Base-by-base conservation (phyloP, 306 rosid genomes). In the Coriaria nepalensis region DNA sequence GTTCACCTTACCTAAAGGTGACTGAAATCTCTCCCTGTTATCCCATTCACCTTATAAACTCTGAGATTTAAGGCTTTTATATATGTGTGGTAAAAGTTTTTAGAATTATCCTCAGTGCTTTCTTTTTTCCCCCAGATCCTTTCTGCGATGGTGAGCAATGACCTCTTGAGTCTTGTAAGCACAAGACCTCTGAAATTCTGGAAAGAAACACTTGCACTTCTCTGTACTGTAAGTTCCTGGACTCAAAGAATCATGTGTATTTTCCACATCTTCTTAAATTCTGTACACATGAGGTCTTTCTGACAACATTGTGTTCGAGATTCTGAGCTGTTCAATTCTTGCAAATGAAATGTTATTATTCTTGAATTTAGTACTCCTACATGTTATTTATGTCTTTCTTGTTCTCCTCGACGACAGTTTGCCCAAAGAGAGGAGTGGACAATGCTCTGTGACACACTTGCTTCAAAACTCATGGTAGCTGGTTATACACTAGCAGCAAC, bases 141-240 rank as follows among this genome's bases (percentile, higher is more conserved):
- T 58, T 75, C 94, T 61, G 98, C 96, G 6, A 92, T 82, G 96
- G 98, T 92, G 75, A 92, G 71, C 93, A 92, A 85, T 53, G 93
- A 92, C 67, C 94, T 92, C 15, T 64, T 76, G 81, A 92, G 96
- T 66, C 90, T 92, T 57, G 98, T 92, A 61, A 85, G 85, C 65
- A 82, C 94, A 7, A 85, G 96, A 57, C 98, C 98, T 38, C 86
- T 92, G 20, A 92, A 85, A 49, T 85, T 79, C 66, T 92, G 98
- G 98, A 92, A 85, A 69, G 96, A 92, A 72, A 92, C 98, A 44
- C 98, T 92, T 59, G 96, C 98, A 56, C 94, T 92, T 75, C 96
- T 92, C 32, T 92, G 98, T 64, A 92, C 93, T 68, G 98, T 92
- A 80, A 76, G 98, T 79, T 59, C 58, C 15, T 6, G 10, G 41